Evolutionary conservation across 2,329 filamentous ascomycete species (phyloP).

Genomic region (Ascochyta rabiei): DNA sequence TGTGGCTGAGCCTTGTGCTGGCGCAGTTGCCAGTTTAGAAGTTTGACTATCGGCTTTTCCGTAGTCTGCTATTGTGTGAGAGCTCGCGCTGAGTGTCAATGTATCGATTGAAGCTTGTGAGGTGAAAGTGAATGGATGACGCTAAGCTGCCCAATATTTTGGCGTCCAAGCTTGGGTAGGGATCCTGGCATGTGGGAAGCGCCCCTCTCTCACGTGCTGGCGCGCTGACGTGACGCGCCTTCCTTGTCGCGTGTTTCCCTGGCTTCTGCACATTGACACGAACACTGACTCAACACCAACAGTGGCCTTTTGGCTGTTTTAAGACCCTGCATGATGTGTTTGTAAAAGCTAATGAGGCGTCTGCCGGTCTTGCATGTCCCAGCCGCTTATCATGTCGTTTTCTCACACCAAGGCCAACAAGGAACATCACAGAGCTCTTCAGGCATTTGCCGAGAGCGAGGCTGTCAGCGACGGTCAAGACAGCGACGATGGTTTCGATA

Average conservation of each 20-base stretch:
- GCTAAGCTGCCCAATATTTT: conserved; percentile 16
- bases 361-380: background rate
- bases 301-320: background rate
- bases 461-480: conserved; percentile 38
- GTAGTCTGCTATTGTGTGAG: background rate
- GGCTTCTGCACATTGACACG: background rate
- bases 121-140: conserved; percentile 3
- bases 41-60: too few species aligned
- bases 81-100: background rate
- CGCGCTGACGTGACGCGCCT: conserved; percentile 33
- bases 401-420: conserved; percentile 15
- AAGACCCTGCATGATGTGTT: background rate
- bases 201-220: conserved; percentile 38
- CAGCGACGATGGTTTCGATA: conserved; percentile 52
- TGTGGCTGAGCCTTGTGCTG: background rate
- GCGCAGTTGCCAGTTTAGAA: too few species aligned
- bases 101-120: background rate
- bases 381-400: conserved; percentile 23
- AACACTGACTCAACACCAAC: background rate
- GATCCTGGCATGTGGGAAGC: conserved; percentile 8
- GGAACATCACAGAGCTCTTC: conserved; percentile 25
- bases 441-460: conserved; percentile 37
- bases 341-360: too few species aligned
- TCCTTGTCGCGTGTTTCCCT: background rate
- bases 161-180: conserved; percentile 23